Base-by-base conservation (phyloP, 2,329 filamentous ascomycete species). In the Incumbomyces lentus region DNA sequence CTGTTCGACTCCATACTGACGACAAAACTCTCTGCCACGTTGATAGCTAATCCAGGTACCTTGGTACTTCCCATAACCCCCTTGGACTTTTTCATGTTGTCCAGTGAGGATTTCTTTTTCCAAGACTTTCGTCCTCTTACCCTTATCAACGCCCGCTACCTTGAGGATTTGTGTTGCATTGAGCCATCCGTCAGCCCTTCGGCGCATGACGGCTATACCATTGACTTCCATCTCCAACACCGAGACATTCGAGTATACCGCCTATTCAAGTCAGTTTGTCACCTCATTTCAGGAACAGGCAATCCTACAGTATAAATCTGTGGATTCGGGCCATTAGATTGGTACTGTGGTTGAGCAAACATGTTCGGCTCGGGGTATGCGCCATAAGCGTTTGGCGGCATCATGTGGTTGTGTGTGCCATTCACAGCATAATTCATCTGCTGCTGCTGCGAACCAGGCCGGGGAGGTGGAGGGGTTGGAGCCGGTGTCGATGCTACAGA, bases 171-270 rank as follows among this genome's bases (percentile, higher is more conserved):
- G 92, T 0, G 92, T 98, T 44, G 92, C 92, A 68, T 98, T 98
- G 55, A 98, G 75, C 86, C 90, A 96, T 55, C 87, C 90, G 65
- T 98, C 92, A 56, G 85, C 84, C 54, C 92, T 83, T 49, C 92
- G 82, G 63, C 92, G 86, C 92, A 98, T 98, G 42, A 96, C 89
- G 18, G 88, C 87, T 54, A 98, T 74, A 38, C 79, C 79, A 63
- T 95, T 93, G 51, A 96, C 85, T 64, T 95, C 89, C 88, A 96
- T 95, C 67, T 98, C 92, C 70, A 96, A 98, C 13, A 98, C 92
- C 51, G 90, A 83, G 38, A 96, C 87, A 55, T 89, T 88, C 6
- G 90, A 96, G 65, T 96, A 96, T 34, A 93, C 85, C 50, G 90
- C 90, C 80, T 79, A 51, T 14, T 18, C 6, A 18, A n/a, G 40